These are phyloP conservation scores for Pseudocercospora cruenta DNA, from an alignment of 2,329 filamentous ascomycete species.

Conservation along the genomic window DNA sequence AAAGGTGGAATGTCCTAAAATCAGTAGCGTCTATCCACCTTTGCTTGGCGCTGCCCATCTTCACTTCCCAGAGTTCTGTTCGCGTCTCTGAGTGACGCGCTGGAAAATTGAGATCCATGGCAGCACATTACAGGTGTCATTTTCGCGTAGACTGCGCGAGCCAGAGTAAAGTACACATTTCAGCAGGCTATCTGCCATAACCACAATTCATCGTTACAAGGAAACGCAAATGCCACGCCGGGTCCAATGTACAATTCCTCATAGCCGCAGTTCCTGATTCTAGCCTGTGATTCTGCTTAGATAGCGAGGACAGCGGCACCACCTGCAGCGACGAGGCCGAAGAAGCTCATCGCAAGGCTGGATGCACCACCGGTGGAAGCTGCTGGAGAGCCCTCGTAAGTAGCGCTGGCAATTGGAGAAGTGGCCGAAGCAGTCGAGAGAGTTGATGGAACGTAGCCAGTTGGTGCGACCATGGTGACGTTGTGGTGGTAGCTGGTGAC, in stretches of 20 bases:
- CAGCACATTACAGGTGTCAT: background rate
- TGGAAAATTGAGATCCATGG: background rate
- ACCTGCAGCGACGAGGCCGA: conserved; percentile 39
- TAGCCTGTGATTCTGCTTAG: conserved; percentile 23
- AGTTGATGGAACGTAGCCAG: conserved; percentile 39
- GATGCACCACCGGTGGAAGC: conserved; percentile 29
- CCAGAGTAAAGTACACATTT: conserved; percentile 4
- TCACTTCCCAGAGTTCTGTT: background rate
- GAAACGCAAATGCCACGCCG: background rate
- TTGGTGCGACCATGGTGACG: conserved; percentile 38
- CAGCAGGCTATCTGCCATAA: conserved; percentile 1
- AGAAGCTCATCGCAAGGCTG: conserved; percentile 43
- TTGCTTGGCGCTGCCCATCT: conserved; percentile 1
- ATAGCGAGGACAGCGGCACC: conserved; percentile 45
- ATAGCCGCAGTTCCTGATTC: background rate
- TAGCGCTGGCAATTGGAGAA: conserved; percentile 25
- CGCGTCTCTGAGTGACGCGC: background rate
- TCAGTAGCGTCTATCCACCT: background rate
- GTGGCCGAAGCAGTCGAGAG: conserved; percentile 33
- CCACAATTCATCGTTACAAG: background rate
- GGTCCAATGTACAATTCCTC: conserved; percentile 1
- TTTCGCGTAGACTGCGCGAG: conserved; percentile 3
- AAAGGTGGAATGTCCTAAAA: background rate
- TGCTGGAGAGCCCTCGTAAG: conserved; percentile 20
- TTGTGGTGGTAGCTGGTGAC: conserved; percentile 21